phyloP scores from a whole-genome alignment of 2,329 filamentous ascomycete genomes.

The Thelonectria olida region DNA sequence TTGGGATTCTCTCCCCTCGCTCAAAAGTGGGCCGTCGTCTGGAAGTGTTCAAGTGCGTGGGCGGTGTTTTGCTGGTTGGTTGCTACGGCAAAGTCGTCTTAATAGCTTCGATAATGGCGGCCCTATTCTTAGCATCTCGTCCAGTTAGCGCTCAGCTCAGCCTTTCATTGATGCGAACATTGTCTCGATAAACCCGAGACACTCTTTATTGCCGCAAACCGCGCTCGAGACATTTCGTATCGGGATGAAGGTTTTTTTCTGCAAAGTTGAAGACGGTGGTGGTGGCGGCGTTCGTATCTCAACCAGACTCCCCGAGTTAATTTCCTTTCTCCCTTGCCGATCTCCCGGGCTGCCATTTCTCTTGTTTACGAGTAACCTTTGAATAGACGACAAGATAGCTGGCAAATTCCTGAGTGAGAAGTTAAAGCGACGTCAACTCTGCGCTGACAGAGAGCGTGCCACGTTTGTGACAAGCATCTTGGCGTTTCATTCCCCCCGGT shows the following conservation, averaged over 20 bases:
- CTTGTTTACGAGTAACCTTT: too few relatives aligned
- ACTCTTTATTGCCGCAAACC: neutral
- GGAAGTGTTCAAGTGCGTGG: neutral
- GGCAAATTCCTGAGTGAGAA: too few relatives aligned
- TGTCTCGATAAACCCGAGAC: neutral
- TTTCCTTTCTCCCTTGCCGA: neutral
- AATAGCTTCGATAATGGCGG: neutral
- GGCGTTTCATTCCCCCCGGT: neutral
- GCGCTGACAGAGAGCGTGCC: neutral
- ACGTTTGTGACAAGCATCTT: neutral
- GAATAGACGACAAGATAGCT: too few relatives aligned
- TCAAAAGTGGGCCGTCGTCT: neutral
- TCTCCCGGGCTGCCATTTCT: neutral
- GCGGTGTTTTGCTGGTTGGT: neutral
- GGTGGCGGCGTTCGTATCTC: neutral
- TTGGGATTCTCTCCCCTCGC: neutral
- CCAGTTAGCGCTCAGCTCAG: neutral
- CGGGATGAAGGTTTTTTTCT: neutral
- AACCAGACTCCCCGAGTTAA: neutral
- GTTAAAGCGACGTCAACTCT: too few relatives aligned
- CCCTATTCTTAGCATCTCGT: neutral
- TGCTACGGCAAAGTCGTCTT: neutral
- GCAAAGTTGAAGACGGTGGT: neutral
- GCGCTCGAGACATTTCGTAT: neutral
- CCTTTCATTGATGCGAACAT: neutral